phyloP scores from a whole-genome alignment of 2,329 filamentous ascomycete species.

The Stagonosporopsis chrysanthemi region DNA sequence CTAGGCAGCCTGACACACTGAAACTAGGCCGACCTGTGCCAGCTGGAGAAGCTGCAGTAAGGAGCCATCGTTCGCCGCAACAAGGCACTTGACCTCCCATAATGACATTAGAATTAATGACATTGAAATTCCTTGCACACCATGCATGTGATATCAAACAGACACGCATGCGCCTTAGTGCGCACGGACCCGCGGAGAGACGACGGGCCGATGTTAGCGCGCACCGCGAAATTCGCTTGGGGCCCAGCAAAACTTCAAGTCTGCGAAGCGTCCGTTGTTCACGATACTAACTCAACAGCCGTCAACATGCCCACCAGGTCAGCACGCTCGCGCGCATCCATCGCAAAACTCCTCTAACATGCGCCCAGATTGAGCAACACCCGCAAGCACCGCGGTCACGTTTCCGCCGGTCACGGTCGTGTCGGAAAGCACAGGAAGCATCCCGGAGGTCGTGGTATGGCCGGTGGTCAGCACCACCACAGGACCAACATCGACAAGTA shows the following conservation, averaged over 20 bases:
- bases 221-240: conserved; percentile 5
- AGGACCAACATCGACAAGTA: conserved; percentile 91
- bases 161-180: too few relatives aligned
- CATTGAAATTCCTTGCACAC: background rate
- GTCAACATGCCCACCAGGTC: conserved; percentile 44
- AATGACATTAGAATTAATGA: background rate
- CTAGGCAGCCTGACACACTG: conserved; percentile 9
- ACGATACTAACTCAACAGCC: conserved; percentile 42
- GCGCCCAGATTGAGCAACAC: conserved; percentile 38
- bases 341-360: conserved; percentile 10
- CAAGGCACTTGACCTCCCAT: conserved; percentile 1
- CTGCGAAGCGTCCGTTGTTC: conserved; percentile 10
- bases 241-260: conserved; percentile 14
- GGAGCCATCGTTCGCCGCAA: background rate
- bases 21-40: background rate
- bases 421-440: conserved; percentile 98
- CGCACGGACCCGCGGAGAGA: conserved; percentile 13
- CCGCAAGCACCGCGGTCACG: conserved; percentile 78
- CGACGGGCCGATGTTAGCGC: conserved; percentile 3
- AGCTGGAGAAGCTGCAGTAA: background rate
- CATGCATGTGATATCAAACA: conserved; percentile 1
- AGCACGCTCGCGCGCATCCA: conserved; percentile 9
- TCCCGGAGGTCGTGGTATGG: conserved; percentile 75
- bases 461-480: conserved; percentile 99
- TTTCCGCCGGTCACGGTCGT: conserved; percentile 97